These are phyloP conservation scores for Starmerella floricola DNA, from an alignment of 805 yeast genomes.

Conservation along the genomic window DNA sequence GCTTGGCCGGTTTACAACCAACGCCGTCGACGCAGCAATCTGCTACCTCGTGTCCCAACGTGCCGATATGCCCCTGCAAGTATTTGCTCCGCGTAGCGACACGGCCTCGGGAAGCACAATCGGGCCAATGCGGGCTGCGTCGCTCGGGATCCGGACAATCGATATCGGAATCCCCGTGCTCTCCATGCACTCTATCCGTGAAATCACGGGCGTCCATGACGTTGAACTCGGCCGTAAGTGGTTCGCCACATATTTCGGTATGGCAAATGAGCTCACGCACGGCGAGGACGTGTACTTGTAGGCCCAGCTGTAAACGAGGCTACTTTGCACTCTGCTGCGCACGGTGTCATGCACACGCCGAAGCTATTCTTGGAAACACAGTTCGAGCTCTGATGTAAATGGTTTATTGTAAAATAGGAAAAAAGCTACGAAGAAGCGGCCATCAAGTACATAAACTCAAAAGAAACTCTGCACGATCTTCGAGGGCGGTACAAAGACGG, in stretches of 20 bases:
- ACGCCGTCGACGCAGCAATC: conserved; percentile 79
- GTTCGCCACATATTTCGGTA: conserved; percentile 44
- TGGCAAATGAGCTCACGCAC: conserved; percentile 10
- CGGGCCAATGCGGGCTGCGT: conserved; percentile 85
- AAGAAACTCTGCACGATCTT: too few species aligned
- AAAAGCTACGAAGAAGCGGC: too few species aligned
- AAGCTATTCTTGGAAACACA: too few species aligned
- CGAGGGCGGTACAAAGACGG: too few species aligned
- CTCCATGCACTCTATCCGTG: conserved; percentile 89
- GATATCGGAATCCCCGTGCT: conserved; percentile 87
- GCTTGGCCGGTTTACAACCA: conserved; percentile 89
- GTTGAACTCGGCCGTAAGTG: conserved; percentile 49
- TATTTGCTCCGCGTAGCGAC: conserved; percentile 83
- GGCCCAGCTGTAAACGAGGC: too few species aligned
- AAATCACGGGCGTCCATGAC: conserved; percentile 75
- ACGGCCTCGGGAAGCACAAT: conserved; percentile 94
- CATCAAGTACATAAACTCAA: too few species aligned
- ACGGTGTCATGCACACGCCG: too few species aligned
- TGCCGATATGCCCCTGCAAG: conserved; percentile 66
- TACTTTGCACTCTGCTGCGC: background rate
- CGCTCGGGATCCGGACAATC: conserved; percentile 73
- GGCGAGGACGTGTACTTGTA: background rate
- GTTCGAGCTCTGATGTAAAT: too few species aligned
- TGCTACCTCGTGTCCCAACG: conserved; percentile 57
- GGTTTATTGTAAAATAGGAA: too few species aligned